Conservation (phyloP, 2,329 filamentous ascomycete genomes). For the Dactylellina sp. region DNA sequence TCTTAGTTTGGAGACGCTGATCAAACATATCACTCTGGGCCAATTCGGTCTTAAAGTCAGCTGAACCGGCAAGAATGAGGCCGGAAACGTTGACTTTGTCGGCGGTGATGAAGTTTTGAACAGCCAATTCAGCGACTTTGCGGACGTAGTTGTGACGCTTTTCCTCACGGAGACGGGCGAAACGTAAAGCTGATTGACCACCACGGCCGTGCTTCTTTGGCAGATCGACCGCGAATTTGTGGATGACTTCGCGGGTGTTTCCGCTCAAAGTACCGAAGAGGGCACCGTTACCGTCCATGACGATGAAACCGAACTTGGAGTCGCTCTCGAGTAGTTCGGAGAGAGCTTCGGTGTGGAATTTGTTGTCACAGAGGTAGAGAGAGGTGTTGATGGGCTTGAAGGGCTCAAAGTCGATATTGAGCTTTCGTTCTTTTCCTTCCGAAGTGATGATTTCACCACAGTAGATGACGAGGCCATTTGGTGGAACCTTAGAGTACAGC, state of each 20-base stretch:
- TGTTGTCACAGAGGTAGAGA: constrained; percentile 99
- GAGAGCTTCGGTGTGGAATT: constrained; percentile 97
- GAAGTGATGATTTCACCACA: constrained; percentile 99
- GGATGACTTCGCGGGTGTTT: constrained; percentile 94
- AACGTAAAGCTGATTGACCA: constrained; percentile 99
- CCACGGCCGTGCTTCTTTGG: constrained; percentile 99
- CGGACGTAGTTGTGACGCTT: constrained; percentile 99
- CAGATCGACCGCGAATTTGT: constrained; percentile 98
- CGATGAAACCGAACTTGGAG: constrained; percentile 99
- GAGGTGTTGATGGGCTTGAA: constrained; percentile 99
- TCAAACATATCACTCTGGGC: constrained; percentile 99
- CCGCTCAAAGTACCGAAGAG: constrained; percentile 96
- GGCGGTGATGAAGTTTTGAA: constrained; percentile 98
- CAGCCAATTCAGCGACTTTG: constrained; percentile 96
- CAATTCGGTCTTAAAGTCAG: constrained; percentile 99
- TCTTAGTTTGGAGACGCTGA: constrained; percentile 87
- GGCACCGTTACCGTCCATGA: constrained; percentile 99
- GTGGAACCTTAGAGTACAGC: constrained; percentile 98
- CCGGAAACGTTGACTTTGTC: constrained; percentile 99
- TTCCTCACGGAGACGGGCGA: constrained; percentile 98
- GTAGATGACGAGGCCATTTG: constrained; percentile 97
- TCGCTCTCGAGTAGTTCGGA: constrained; percentile 98
- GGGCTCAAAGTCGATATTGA: constrained; percentile 99
- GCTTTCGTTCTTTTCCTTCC: constrained; percentile 98
- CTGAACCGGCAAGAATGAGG: constrained; percentile 93